These are phyloP conservation scores for Fusarium tupiense DNA, from an alignment of 2,329 filamentous ascomycete species.

Conservation along the genomic window DNA sequence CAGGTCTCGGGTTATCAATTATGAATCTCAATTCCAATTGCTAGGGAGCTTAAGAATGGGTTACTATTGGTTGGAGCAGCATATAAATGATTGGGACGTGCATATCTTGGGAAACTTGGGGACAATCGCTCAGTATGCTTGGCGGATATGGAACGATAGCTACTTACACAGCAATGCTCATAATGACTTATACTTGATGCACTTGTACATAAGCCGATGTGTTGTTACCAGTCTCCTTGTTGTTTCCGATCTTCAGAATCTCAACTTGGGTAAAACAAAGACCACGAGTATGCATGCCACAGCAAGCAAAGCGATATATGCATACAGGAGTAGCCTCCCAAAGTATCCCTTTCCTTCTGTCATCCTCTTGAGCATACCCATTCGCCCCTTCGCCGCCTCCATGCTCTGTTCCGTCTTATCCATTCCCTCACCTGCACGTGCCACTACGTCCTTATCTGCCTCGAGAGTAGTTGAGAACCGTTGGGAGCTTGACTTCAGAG, in stretches of 20 bases:
- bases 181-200: neutral
- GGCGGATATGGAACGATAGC: neutral
- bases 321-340: constrained; percentile 85
- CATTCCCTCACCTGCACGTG: constrained; percentile 76
- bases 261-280: constrained; percentile 86
- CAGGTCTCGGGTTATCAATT: neutral
- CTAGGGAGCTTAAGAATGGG: neutral
- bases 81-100: neutral
- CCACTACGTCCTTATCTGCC: constrained; percentile 75
- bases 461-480: constrained; percentile 78
- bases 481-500: constrained; percentile 79
- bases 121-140: neutral
- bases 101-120: neutral
- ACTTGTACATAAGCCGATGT: neutral
- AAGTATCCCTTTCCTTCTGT: constrained; percentile 90
- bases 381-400: constrained; percentile 77
- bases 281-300: constrained; percentile 81
- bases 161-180: neutral
- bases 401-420: constrained; percentile 80
- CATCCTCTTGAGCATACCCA: constrained; percentile 81
- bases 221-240: neutral
- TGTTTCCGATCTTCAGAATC: constrained; percentile 61
- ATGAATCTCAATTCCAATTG: neutral
- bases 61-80: neutral
- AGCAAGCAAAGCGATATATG: constrained; percentile 84